Evolutionary conservation across 225 moss, liverwort and hornwort genomes (phyloP).

Genomic region (Sphagnum tenellum): DNA sequence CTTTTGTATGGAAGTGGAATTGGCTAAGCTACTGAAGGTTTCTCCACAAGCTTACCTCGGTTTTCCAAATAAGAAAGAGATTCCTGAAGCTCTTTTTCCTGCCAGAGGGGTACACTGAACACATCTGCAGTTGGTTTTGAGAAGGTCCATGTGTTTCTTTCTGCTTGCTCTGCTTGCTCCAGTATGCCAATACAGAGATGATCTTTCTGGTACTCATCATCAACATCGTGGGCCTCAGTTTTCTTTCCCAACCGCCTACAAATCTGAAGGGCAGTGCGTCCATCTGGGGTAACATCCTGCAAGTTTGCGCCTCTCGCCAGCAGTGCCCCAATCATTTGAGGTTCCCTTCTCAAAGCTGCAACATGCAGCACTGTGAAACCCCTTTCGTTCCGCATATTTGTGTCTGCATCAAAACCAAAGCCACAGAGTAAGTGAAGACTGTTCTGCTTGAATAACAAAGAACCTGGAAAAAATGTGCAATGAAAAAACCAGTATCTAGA

Average conservation of each 20-base stretch:
- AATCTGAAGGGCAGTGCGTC: constrained; percentile 61
- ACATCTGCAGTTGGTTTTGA: constrained; percentile 55
- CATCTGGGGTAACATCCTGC: constrained; percentile 39
- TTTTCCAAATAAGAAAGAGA: constrained; percentile 74
- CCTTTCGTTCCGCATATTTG: constrained; percentile 41
- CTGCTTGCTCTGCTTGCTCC: constrained; percentile 41
- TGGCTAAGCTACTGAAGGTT: no score
- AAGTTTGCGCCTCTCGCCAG: constrained; percentile 60
- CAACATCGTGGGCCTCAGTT: constrained; percentile 5
- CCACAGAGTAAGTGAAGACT: no score
- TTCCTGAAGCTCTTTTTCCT: constrained; percentile 51
- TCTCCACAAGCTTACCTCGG: constrained; percentile 30
- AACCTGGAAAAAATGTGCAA: no score
- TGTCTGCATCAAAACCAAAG: constrained; percentile 13
- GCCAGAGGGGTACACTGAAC: constrained; percentile 29
- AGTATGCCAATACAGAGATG: constrained; percentile 50
- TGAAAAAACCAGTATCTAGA: no score
- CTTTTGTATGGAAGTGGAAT: no score
- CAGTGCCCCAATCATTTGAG: constrained; percentile 58
- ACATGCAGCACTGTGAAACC: constrained; percentile 78
- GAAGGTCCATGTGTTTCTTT: constrained; percentile 11
- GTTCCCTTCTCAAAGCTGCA: constrained; percentile 73
- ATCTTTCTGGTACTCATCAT: constrained; percentile 44
- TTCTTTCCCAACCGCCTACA: constrained; percentile 56
- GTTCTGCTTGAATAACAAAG: no score